phyloP scores from a whole-genome alignment of 1,139 yeast genomes.

The Zygosaccharomyces pseudobailii region DNA sequence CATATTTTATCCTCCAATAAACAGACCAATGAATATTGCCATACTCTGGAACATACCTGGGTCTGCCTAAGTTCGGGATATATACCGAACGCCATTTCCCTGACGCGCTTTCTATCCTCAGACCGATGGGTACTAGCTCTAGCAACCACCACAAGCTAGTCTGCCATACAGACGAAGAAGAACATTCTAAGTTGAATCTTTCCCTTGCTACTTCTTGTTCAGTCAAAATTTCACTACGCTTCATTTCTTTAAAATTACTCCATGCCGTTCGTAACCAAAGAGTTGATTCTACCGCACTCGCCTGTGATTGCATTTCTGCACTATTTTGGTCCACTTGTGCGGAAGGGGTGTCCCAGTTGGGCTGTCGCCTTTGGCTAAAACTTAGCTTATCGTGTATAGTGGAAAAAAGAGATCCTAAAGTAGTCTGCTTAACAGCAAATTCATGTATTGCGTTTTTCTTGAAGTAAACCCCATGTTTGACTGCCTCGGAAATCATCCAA shows the following conservation, averaged over 20 bases:
- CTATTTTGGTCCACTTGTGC: background rate
- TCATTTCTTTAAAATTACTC: background rate
- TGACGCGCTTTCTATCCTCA: conserved; percentile 41
- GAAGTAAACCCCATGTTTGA: conserved; percentile 46
- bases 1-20: conserved; percentile 47
- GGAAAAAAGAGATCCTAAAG: conserved; percentile 40
- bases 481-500: conserved; percentile 55
- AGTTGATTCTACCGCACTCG: background rate
- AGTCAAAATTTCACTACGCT: conserved; percentile 3
- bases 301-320: background rate
- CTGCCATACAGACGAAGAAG: conserved; percentile 13
- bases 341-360: background rate
- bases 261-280: background rate
- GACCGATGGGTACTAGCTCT: conserved; percentile 55
- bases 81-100: conserved; percentile 47
- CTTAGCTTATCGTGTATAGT: conserved; percentile 46
- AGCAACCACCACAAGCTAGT: conserved; percentile 51
- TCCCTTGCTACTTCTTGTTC: conserved; percentile 15
- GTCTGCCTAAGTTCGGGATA: conserved; percentile 51
- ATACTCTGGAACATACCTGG: conserved; percentile 44
- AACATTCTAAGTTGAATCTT: conserved; percentile 12
- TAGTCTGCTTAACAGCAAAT: conserved; percentile 39
- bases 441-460: conserved; percentile 39
- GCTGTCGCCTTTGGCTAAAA: conserved; percentile 14
- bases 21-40: conserved; percentile 60